Evolutionary conservation across 1,139 yeast species (phyloP), one percentile per base, ranked within the genome.

Genomic region (Spathaspora sp.): DNA sequence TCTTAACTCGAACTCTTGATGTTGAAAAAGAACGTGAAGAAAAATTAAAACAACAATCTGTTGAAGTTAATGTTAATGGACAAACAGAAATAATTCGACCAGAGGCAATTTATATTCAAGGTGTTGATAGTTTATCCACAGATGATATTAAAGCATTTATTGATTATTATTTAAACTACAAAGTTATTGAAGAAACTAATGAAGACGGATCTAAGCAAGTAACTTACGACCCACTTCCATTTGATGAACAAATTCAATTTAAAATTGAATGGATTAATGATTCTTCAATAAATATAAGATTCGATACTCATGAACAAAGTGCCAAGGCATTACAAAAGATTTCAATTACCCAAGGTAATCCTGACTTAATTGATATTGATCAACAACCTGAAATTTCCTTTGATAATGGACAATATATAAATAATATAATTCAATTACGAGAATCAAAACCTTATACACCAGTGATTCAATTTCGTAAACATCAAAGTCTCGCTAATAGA

Each of bases 191-290:
- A 17, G 56, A 51, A 20, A 61, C 61, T 13, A 56, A 47, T 11
- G 49, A 46, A 16, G 55, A 50, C 23, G 42, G 43, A n/a, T 51
- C 33, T 16, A 39, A 43, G 13, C 45, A 49, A 31, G 40, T 51
- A 4, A 45, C 46, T 8, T 68, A 65, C 46, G 62, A 61, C 34
- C 63, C 61, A 10, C 53, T 58, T 17, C 68, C 72, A 1, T 51
- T 59, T 23, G 66, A 62, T 31, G 60, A 65, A 3, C 70, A 65
- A 43, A 51, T 64, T 13, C 60, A 58, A 17, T 82, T 78, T 60
- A 66, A 70, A 43, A 63, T 85, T 24, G 84, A 86, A 56, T 86
- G 95, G 95, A 75, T 86, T 41, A 80, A 86, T 57, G 95, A 86
- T 59, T 59, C 77, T 13, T 68, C 80, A 1, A 76, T 84, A 24